Evolutionary conservation across 768 basidiomycete species (phyloP).

Genomic region (Amylocystis lapponica): DNA sequence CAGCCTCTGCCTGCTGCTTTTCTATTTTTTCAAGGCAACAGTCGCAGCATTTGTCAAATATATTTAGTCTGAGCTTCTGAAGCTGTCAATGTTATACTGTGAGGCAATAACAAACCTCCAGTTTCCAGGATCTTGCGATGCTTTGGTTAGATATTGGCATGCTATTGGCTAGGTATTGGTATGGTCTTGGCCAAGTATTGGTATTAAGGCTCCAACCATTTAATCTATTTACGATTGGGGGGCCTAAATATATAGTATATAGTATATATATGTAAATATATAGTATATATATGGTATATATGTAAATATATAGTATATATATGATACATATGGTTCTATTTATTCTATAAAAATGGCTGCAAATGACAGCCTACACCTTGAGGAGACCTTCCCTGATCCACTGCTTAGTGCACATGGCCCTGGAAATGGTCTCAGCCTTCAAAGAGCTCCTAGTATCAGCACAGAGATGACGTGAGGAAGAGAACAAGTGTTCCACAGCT

Average conservation of each 20-base stretch:
- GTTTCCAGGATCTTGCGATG: too few species aligned
- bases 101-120: too few species aligned
- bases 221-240: not conserved
- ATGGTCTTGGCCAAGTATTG: too few species aligned
- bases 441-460: slow-evolving; percentile 1
- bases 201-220: slow-evolving; percentile 7
- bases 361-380: not conserved
- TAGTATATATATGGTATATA: not conserved
- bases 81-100: too few species aligned
- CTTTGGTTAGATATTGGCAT: too few species aligned
- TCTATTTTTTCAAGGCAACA: too few species aligned
- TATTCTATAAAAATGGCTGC: too few species aligned
- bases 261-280: slow-evolving; percentile 1
- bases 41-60: too few species aligned
- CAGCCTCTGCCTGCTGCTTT: too few species aligned
- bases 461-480: not conserved
- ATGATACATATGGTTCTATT: not conserved
- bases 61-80: too few species aligned
- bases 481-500: slow-evolving; percentile 3
- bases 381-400: slow-evolving; percentile 1
- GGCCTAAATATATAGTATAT: slow-evolving; percentile 1
- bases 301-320: slow-evolving; percentile 2
- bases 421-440: slow-evolving; percentile 1
- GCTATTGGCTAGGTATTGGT: too few species aligned
- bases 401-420: slow-evolving; percentile 3